Percentiles rank a stretch among this genome's conserved stretches.
These are phyloP conservation scores for Backusella psychrophila DNA, from an alignment of 192 early-diverging fungal species.

Conservation along the genomic window DNA sequence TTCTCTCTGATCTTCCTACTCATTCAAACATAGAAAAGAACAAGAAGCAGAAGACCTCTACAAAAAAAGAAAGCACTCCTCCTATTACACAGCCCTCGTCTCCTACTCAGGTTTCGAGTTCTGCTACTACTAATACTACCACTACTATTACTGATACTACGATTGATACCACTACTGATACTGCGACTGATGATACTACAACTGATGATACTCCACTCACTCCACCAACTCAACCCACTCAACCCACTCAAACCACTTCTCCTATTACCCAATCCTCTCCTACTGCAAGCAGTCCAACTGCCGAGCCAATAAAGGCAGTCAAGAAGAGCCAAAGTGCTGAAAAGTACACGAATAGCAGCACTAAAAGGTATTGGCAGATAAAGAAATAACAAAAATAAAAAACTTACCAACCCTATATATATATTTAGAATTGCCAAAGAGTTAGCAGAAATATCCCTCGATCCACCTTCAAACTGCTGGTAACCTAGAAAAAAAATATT, in stretches of 20 bases:
- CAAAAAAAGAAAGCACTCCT: too few species aligned
- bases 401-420: too few species aligned
- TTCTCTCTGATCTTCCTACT: background rate
- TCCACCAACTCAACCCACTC: background rate
- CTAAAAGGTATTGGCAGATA: conserved; percentile 46
- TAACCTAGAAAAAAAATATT: background rate
- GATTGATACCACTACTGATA: too few species aligned
- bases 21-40: background rate
- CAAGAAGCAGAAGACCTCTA: background rate
- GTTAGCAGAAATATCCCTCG: conserved; percentile 92
- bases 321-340: conserved; percentile 14
- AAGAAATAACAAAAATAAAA: too few species aligned
- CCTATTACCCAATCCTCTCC: background rate
- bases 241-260: background rate
- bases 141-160: too few species aligned
- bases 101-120: too few species aligned
- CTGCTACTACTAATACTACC: too few species aligned
- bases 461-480: conserved; percentile 93
- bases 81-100: too few species aligned
- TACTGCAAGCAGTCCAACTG: background rate
- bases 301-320: background rate
- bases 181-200: too few species aligned
- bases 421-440: conserved; percentile 86
- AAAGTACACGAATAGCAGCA: conserved; percentile 51
- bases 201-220: background rate